Evolutionary conservation across 371 early-diverging fungal species (phyloP).

Genomic region (Nematocida homosporus): DNA sequence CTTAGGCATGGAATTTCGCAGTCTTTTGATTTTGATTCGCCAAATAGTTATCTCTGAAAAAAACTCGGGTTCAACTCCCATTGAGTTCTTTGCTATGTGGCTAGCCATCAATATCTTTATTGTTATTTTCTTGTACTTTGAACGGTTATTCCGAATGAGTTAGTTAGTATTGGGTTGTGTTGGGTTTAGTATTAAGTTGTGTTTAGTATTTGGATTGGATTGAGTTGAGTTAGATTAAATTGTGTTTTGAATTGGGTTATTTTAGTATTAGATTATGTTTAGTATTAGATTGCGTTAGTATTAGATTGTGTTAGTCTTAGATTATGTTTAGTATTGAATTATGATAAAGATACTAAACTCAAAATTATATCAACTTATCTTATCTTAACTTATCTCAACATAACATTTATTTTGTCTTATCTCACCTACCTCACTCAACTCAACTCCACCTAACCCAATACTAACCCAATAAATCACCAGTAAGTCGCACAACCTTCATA

Average conservation of each 20-base stretch:
- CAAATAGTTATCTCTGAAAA: slow-evolving; percentile 30
- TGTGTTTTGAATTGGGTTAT: too few relatives aligned
- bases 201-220: too few relatives aligned
- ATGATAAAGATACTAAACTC: not conserved
- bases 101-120: slow-evolving; percentile 23
- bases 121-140: slow-evolving; percentile 17
- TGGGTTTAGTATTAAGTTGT: too few relatives aligned
- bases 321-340: not conserved
- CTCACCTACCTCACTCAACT: too few relatives aligned
- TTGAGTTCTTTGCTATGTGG: slow-evolving; percentile 48
- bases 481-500: slow-evolving; percentile 41
- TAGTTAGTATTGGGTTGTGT: too few relatives aligned
- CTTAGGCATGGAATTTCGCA: slow-evolving; percentile 31
- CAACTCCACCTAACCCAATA: too few relatives aligned
- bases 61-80: slow-evolving; percentile 4
- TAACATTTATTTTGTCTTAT: not conserved
- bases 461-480: not conserved
- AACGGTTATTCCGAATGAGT: not conserved
- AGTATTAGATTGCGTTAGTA: too few relatives aligned
- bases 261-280: too few relatives aligned
- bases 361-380: not conserved
- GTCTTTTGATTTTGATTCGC: slow-evolving; percentile 17
- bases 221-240: too few relatives aligned
- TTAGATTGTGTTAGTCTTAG: not conserved
- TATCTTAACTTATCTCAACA: not conserved